A percentile compares a stretch with the other conserved stretches of the same genome.
These are phyloP conservation scores for Magnolia changhungtana DNA, from an alignment of 164 flowering plant species.

Conservation along the genomic window DNA sequence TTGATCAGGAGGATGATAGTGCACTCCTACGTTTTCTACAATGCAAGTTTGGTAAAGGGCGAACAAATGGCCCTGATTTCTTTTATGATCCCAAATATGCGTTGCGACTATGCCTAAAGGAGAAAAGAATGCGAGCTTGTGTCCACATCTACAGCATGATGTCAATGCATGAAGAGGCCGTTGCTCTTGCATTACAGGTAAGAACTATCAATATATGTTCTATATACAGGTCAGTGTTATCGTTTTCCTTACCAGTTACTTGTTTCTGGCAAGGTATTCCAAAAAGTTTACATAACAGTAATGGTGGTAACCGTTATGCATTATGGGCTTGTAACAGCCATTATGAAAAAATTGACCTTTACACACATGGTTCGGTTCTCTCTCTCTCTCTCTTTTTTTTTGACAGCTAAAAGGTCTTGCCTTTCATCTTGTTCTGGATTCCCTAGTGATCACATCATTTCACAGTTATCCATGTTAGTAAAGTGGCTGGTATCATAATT, in stretches of 20 bases:
- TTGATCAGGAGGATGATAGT: conserved; percentile 86
- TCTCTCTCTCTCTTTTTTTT: no score
- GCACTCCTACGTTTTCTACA: conserved; percentile 87
- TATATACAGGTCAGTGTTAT: not conserved
- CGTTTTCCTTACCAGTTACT: not conserved
- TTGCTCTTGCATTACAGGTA: conserved; percentile 95
- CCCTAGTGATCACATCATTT: no score
- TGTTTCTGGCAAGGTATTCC: no score
- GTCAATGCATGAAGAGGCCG: conserved; percentile 99
- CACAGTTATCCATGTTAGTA: no score
- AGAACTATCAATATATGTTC: not conserved
- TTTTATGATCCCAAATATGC: conserved; percentile 99
- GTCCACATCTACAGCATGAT: conserved; percentile 99
- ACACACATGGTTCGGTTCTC: no score
- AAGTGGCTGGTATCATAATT: no score
- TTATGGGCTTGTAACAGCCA: no score
- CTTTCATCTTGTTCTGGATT: no score
- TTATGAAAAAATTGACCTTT: no score
- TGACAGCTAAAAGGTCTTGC: no score
- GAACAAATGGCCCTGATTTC: conserved; percentile 76
- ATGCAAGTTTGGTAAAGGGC: conserved; percentile 94
- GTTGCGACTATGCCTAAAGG: conserved; percentile 88
- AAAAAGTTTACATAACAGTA: no score
- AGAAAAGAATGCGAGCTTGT: conserved; percentile 94
- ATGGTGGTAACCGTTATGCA: no score